A percentile compares a stretch with the other conserved stretches of the same genome.
Conservation (phyloP, 371 early-diverging fungal genomes). For the Mucor sp. region DNA sequence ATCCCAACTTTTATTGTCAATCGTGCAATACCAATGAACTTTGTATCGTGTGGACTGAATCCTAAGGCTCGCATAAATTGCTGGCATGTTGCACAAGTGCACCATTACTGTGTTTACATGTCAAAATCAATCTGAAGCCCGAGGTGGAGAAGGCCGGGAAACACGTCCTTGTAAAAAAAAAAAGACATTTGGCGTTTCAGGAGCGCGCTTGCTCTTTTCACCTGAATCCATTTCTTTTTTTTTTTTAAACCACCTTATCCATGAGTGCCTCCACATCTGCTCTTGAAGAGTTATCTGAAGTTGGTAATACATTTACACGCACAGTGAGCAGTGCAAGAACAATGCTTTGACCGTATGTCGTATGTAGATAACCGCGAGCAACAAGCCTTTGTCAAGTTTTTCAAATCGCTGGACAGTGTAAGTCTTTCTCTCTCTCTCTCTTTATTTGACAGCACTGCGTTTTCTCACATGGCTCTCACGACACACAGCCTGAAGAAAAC, state of each 20-base stretch:
- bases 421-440: background rate
- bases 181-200: background rate
- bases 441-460: background rate
- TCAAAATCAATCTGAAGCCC: background rate
- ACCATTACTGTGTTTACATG: background rate
- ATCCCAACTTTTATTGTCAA: too few relatives aligned
- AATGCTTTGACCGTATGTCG: background rate
- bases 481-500: constrained; percentile 40
- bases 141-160: background rate
- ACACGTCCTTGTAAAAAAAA: background rate
- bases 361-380: constrained; percentile 37
- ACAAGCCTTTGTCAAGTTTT: constrained; percentile 41
- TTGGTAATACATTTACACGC: too few relatives aligned
- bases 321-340: too few relatives aligned
- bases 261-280: constrained; percentile 4
- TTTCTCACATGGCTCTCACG: background rate
- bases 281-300: constrained; percentile 27
- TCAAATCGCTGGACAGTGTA: constrained; percentile 26
- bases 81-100: background rate
- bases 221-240: background rate
- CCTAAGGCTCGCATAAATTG: background rate
- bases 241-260: background rate
- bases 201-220: background rate
- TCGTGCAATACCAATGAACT: too few relatives aligned
- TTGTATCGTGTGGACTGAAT: too few relatives aligned